A percentile compares a stretch with the other conserved stretches of the same genome.
These are phyloP conservation scores for Cicer judaicum DNA, from an alignment of 306 rosid genomes.

Conservation along the genomic window DNA sequence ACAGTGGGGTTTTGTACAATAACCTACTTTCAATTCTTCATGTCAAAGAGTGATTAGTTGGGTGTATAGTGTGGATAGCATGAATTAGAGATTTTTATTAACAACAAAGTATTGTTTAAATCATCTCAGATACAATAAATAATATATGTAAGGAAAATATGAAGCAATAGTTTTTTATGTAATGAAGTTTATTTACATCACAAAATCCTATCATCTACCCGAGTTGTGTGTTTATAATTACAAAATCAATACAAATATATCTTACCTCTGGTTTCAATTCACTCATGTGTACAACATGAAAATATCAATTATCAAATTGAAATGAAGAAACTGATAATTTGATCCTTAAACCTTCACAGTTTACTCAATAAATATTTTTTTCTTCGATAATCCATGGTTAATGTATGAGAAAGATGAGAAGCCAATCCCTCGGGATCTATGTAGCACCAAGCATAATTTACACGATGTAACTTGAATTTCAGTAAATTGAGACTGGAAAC, in stretches of 20 bases:
- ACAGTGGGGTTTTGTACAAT: slow-evolving; percentile 42
- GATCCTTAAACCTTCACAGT: too few relatives aligned
- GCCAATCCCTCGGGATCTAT: neutral
- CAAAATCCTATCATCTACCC: neutral
- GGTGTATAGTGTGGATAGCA: slow-evolving; percentile 46
- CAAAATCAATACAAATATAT: neutral
- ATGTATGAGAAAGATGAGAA: neutral
- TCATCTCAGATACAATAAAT: slow-evolving; percentile 16
- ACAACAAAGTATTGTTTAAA: slow-evolving; percentile 8
- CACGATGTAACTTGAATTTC: neutral
- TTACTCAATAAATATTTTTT: too few relatives aligned
- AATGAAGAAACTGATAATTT: neutral
- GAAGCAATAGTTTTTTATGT: slow-evolving; percentile 28
- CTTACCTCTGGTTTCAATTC: neutral
- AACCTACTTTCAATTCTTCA: slow-evolving; percentile 29
- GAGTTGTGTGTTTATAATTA: neutral
- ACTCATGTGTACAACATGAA: neutral
- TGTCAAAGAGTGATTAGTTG: slow-evolving; percentile 45
- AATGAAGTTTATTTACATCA: neutral
- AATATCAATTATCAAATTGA: neutral
- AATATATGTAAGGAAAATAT: slow-evolving; percentile 14
- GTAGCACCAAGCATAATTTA: neutral
- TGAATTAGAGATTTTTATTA: slow-evolving; percentile 34
- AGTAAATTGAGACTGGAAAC: too few relatives aligned
- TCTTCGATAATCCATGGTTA: neutral